Percentiles rank a stretch among this genome's conserved stretches.
phyloP scores from a whole-genome alignment of 2,329 filamentous ascomycete genomes.

The Fusarium sp. region DNA sequence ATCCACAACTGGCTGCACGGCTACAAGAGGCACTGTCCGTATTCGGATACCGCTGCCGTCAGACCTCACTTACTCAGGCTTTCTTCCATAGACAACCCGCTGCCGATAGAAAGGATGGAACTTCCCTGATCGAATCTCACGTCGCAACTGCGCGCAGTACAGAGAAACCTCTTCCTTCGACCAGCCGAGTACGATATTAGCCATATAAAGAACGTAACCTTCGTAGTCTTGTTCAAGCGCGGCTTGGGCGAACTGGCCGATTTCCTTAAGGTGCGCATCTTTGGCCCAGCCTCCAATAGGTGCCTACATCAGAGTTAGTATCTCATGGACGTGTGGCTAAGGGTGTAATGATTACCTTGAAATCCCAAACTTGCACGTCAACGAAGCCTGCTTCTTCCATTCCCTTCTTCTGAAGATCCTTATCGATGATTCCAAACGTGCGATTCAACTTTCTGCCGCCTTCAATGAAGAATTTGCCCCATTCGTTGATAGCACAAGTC shows the following conservation, averaged over 20 bases:
- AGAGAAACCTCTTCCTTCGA: conserved; percentile 51
- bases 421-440: conserved; percentile 47
- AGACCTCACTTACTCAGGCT: conserved; percentile 26
- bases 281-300: conserved; percentile 40
- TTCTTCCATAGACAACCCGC: conserved; percentile 47
- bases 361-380: conserved; percentile 36
- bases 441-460: conserved; percentile 50
- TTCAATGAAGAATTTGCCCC: conserved; percentile 50
- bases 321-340: rapidly evolving
- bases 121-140: conserved; percentile 49
- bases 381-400: conserved; percentile 47
- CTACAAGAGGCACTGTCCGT: too few relatives aligned
- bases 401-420: conserved; percentile 35
- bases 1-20: too few relatives aligned
- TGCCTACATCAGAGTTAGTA: conserved; percentile 16
- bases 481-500: conserved; percentile 48
- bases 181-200: conserved; percentile 55
- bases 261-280: conserved; percentile 28
- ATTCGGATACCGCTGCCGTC: too few relatives aligned
- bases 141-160: conserved; percentile 53
- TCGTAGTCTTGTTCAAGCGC: conserved; percentile 55
- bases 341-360: conserved; percentile 4
- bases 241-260: conserved; percentile 49
- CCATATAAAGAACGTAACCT: conserved; percentile 53
- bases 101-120: conserved; percentile 50